Evolutionary conservation across 768 basidiomycete species (phyloP), one percentile per base, ranked within the genome.

Genomic region (Serendipita sp.): DNA sequence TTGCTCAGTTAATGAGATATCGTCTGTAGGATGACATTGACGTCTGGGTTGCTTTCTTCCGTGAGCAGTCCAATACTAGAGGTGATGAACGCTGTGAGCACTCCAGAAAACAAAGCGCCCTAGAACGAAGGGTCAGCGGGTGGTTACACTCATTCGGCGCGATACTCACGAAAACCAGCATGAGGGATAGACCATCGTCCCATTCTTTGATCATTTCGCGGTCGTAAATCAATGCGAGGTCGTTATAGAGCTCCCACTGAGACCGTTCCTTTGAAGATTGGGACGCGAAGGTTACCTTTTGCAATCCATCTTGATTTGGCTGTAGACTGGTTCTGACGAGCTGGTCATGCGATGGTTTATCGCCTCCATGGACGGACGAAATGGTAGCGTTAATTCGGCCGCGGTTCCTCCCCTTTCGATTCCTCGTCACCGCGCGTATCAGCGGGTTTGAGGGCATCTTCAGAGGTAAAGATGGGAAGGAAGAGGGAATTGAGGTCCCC

Each of bases 261-360:
- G 56, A 28, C 28, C 32, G 3, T 35, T 60, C 56, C n/a, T 13
- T 41, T 41, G 38, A 7, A 7, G 38, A 41, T 7, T 41, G 38
- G 13, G 38, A 13, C 38, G 5, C 7, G 2, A 41, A 41, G 38
- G 38, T 7, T 2, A 41, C 38, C 13, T 41, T 41, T 41, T 41
- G 35, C 47, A 63, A 45, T 38, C 64, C 44, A 65, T 67, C 24
- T 67, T 67, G 15, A 63, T 66, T 51, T 54, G 46, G 8, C 64
- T 66, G 30, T 64, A 71, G 5, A 13, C 38, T 41, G 7, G 38
- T 13, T 41, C 13, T 41, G 38, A 13, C 13, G 13, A 13, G 38
- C 13, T 41, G 38, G 7, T 41, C 38, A 13, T 41, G 38, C 38
- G 38, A 41, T 13, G 5, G 38, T 41, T 41, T 41, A 13, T 41